Evolutionary conservation across 1,284 basidiomycete species (phyloP), one percentile per base, ranked within the genome.

Genomic region (Grifola frondosa): DNA sequence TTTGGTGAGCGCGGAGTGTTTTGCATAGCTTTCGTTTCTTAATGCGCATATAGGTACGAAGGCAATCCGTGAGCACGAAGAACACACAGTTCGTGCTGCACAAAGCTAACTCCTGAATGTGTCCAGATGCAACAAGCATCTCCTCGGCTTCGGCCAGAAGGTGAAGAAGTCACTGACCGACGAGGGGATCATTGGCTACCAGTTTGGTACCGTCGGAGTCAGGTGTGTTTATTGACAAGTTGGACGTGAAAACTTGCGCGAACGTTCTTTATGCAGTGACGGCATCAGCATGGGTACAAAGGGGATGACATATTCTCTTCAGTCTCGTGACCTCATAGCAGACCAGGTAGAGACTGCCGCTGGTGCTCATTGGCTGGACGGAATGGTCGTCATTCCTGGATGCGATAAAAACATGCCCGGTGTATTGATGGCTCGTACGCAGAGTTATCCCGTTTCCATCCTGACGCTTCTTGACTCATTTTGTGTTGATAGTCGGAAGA

Each of bases 401-500:
- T 97, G 94, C 64, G 94, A 97, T 72, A 97, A 97, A 71, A 97
- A 97, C 68, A 97, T 97, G 93, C 94, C 94, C 9, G 94, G 94
- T 45, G 91, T 93, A 29, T 70, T 96, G 56, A 97, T 96, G 74
- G 93, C 91, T 44, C 78, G 91, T 92, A 58, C 71, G 90, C 82
- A 49, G 54, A 39, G 56, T 62, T 34, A 57, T 58, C 39, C 61
- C 55, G 50, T 51, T 39, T 49, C 23, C 28, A 44, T 29, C 42
- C 21, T 40, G 54, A 50, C 35, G 59, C 60, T 36, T 40, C 33
- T 40, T 31, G 19, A 9, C 10, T 1, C 2, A 13, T 36, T 38
- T 32, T 44, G 33, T 23, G 13, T 42, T 45, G 44, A 37, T 56
- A 91, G 88, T 97, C 41, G 93, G 94, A 42, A 78, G 96, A 39